Percentiles rank a stretch among this genome's conserved stretches.
phyloP scores from a whole-genome alignment of 192 early-diverging fungal genomes.

The Coemansia sp. region DNA sequence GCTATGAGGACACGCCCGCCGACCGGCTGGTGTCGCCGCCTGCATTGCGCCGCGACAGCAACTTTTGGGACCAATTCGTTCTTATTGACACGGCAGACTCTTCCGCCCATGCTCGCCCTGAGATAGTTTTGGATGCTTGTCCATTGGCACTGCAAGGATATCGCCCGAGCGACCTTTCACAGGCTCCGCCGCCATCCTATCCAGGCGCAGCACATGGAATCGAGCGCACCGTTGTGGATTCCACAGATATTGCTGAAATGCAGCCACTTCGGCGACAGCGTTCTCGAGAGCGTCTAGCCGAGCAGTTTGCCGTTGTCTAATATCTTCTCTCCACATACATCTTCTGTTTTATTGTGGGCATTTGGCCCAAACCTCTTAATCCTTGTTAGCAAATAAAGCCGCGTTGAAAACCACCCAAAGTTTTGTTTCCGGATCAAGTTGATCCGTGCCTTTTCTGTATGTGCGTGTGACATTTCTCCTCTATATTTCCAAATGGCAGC shows the following conservation, averaged over 20 bases:
- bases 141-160: conserved; percentile 34
- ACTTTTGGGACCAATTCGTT: conserved; percentile 43
- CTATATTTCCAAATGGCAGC: background rate
- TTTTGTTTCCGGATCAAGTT: no score
- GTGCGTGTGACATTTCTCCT: no score
- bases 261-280: background rate
- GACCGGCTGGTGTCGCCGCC: conserved; percentile 35
- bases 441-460: no score
- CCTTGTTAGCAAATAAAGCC: no score
- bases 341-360: no score
- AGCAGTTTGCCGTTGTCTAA: background rate
- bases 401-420: no score
- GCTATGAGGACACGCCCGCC: conserved; percentile 32
- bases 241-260: background rate
- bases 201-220: conserved; percentile 22
- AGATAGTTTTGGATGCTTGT: conserved; percentile 10
- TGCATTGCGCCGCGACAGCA: conserved; percentile 27
- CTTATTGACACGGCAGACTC: conserved; percentile 23
- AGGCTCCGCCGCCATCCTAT: conserved; percentile 31
- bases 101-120: background rate
- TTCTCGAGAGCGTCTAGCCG: background rate
- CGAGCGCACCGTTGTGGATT: conserved; percentile 29
- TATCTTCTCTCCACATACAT: background rate
- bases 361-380: no score
- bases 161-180: conserved; percentile 15